Evolutionary conservation across 2,329 filamentous ascomycete genomes (phyloP), one percentile per base, ranked within the genome.

Genomic region (Nothophoma quercina): DNA sequence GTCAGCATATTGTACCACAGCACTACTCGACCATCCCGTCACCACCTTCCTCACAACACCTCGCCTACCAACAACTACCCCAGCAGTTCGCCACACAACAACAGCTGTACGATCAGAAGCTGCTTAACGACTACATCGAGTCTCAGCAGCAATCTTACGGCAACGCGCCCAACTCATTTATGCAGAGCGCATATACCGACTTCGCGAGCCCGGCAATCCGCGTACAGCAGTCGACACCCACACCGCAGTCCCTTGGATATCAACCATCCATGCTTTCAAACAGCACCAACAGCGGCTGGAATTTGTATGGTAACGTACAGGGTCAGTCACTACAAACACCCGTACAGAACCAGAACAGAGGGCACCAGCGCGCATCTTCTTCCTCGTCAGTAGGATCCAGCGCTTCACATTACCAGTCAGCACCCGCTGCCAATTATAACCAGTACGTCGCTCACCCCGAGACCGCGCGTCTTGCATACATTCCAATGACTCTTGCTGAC

Each of bases 391-490:
- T 70, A 64, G 72, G 65, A 46, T 77, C 74, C 23, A 71, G 64
- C 47, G 59, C 62, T 30, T 71, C 70, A 39, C 71, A 68, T 42
- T 74, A 71, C 41, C 70, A 72, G 50, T 52, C 64, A 39, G 66
- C 56, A 33, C 62, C 63, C 33, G 55, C 69, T 10, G 35, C 60
- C 44, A 57, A 41, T 36, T 77, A 78, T 67, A n/a, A n/a, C n/a
- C 71, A 73, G 61, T 76, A 75, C 44, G 79, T 83, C 61, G 77
- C 76, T 52, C 73, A 73, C 58, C 64, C 75, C 59, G 78, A 81
- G 57, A 38, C 22, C 6, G 12, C 35, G 34, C 18, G 15, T 28
- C 30, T 15, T 2, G n/a, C 1, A 8, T 15, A 4, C 18, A 13
- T 7, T 3, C 4, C 65, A 63, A 58, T 52, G 32, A 58, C 60